Evolutionary conservation across 768 basidiomycete species (phyloP), one percentile per base, ranked within the genome.

Genomic region (Hirschioporus abietinus): DNA sequence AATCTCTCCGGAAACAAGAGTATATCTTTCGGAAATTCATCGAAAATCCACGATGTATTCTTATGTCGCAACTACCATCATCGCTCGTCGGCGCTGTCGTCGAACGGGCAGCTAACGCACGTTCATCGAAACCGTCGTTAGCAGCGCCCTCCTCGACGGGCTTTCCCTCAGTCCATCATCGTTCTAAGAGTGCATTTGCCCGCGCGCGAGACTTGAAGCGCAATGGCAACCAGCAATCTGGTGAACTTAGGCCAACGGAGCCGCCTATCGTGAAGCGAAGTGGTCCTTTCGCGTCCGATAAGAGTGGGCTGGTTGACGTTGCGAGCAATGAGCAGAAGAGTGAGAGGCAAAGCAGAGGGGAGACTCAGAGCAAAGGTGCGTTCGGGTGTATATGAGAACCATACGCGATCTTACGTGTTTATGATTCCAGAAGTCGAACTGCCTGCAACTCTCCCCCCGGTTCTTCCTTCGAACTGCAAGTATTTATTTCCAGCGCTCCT

Each of bases 141-240:
- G 71, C 68, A 71, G 34, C 69, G 0, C 64, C 73, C 8, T 63
- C 74, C 27, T 70, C 73, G 35, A 80, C 81, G 27, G 89, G 89
- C 9, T 91, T 91, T 75, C 90, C 90, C 23, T 69, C 74, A 0
- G 88, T 84, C 3, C 81, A 85, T 63, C 90, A 90, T 74, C 84
- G 90, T 52, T 88, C 83, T 5, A 79, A 78, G 73, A 88, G 88
- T 67, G 84, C 86, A 23, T 80, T 78, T 66, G 71, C 77, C 2
- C 74, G 76, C 23, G 75, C 76, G n/a, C 70, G 77, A 63, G 74
- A 52, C 20, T 52, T 52, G 42, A 52, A 52, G 42, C 42, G 70
- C 23, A 68, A 67, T 10, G 34, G 63, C 59, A 71, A 68, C 63
- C 71, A 70, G 66, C 35, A 60, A 30, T 62, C 57, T 36, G 62